phyloP scores from a whole-genome alignment of 192 early-diverging fungal genomes.

The Entrophospora sp. region DNA sequence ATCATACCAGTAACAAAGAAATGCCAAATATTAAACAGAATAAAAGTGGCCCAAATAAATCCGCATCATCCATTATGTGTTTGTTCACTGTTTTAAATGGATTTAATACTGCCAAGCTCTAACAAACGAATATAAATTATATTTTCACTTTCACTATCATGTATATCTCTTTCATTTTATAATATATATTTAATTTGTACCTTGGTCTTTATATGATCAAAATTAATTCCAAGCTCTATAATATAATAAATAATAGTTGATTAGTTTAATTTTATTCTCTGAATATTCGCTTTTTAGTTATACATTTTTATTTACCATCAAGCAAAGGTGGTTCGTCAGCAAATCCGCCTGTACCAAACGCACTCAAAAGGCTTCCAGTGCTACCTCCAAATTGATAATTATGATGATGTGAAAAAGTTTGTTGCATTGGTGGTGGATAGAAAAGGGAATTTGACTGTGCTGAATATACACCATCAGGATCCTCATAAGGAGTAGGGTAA shows the following conservation, averaged over 20 bases:
- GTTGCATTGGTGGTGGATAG: not conserved
- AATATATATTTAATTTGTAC: slow-evolving; percentile 27
- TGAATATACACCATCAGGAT: slow-evolving; percentile 32
- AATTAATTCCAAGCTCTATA: slow-evolving; percentile 89
- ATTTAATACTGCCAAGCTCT: slow-evolving; percentile 79
- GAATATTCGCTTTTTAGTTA: not conserved
- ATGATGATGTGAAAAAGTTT: not conserved
- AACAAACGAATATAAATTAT: not conserved
- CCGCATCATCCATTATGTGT: slow-evolving; percentile 92
- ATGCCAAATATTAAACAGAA: slow-evolving; percentile 88
- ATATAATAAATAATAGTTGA: not conserved
- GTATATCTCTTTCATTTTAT: not conserved
- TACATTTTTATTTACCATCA: slow-evolving; percentile 49
- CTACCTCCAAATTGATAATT: slow-evolving; percentile 3
- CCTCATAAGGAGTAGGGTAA: slow-evolving; percentile 41
- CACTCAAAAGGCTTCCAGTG: slow-evolving; percentile 44
- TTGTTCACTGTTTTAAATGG: slow-evolving; percentile 65
- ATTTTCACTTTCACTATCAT: not conserved
- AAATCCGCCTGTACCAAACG: slow-evolving; percentile 88
- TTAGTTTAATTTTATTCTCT: too few relatives aligned
- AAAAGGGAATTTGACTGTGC: slow-evolving; percentile 13
- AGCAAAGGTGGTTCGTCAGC: slow-evolving; percentile 89
- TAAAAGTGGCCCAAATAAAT: slow-evolving; percentile 89
- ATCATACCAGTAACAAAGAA: slow-evolving; percentile 67
- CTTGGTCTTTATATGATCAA: slow-evolving; percentile 83